Percentiles rank a stretch among this genome's conserved stretches.
These are phyloP conservation scores for Fragilariopsis cylindrus DNA, from an alignment of 108 stramenopile genomes.

Conservation along the genomic window DNA sequence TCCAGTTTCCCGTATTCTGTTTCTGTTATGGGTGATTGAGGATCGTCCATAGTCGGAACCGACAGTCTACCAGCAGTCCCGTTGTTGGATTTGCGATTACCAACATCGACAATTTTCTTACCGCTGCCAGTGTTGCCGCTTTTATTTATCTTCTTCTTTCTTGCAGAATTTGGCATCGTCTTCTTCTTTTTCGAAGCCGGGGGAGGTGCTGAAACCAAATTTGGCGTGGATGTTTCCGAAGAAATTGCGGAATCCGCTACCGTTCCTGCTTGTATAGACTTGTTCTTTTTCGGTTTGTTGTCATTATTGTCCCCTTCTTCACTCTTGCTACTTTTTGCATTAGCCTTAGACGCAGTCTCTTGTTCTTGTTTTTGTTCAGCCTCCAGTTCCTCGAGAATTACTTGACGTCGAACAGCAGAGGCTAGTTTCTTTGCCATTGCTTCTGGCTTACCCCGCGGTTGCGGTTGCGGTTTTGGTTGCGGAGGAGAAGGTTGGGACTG, in stretches of 20 bases:
- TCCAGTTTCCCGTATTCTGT: conserved; percentile 74
- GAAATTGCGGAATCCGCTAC: not conserved
- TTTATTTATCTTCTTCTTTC: conserved; percentile 27
- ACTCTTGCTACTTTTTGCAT: not conserved
- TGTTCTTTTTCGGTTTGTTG: not conserved
- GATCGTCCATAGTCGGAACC: conserved; percentile 60
- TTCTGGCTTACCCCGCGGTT: conserved; percentile 55
- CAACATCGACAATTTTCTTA: not conserved
- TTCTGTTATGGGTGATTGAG: conserved; percentile 60
- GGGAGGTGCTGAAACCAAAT: not conserved
- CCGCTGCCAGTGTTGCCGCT: conserved; percentile 2
- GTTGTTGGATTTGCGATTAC: not conserved
- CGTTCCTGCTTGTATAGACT: not conserved
- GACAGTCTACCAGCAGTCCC: not conserved
- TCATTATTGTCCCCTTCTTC: conserved; percentile 8
- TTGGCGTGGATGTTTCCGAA: not conserved
- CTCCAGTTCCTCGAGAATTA: conserved; percentile 41
- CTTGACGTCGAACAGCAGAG: conserved; percentile 29
- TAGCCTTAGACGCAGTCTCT: not conserved
- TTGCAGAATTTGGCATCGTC: conserved; percentile 1
- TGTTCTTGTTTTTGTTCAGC: conserved; percentile 18
- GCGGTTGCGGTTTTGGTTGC: not conserved
- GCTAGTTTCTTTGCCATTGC: conserved; percentile 50
- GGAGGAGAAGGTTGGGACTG: conserved; percentile 15
- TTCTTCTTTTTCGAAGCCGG: conserved; percentile 16